Conservation (phyloP, 1,284 basidiomycete genomes). For the Cystobasidium pallidum region DNA sequence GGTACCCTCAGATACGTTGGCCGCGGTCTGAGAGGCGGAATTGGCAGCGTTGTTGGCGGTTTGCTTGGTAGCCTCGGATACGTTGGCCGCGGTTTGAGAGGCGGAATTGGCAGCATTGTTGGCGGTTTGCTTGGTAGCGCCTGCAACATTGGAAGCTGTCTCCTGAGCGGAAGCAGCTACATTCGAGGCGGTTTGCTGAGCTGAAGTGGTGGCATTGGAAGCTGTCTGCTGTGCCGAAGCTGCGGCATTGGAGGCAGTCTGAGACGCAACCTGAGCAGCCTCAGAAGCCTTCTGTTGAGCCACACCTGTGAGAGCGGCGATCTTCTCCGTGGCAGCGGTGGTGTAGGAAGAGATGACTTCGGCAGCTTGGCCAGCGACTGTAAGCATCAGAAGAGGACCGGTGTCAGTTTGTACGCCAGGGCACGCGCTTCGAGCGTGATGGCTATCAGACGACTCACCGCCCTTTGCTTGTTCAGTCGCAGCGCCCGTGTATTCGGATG, state of each 20-base stretch:
- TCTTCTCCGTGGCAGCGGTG: slow-evolving; percentile 8
- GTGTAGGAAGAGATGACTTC: slow-evolving; percentile 19
- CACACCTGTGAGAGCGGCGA: slow-evolving; percentile 3
- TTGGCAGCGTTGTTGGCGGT: slow-evolving; percentile 3
- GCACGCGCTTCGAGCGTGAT: too few species aligned
- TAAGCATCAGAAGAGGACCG: not conserved
- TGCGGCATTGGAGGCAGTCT: slow-evolving; percentile 20
- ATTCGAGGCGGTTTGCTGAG: slow-evolving; percentile 17
- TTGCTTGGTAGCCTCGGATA: not conserved
- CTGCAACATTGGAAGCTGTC: slow-evolving; percentile 23
- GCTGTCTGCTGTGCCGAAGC: slow-evolving; percentile 14
- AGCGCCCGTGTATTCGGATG: slow-evolving; percentile 24
- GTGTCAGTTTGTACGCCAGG: not conserved
- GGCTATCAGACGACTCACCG: not conserved
- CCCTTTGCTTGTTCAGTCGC: slow-evolving; percentile 26
- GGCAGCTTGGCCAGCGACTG: slow-evolving; percentile 26
- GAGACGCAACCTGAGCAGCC: slow-evolving; percentile 3
- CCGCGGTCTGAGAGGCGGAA: too few species aligned
- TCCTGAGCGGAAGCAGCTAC: slow-evolving; percentile 14
- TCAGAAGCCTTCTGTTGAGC: slow-evolving; percentile 31
- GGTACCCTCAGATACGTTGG: slow-evolving; percentile 6
- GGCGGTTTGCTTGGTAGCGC: slow-evolving; percentile 28
- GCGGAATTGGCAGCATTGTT: slow-evolving; percentile 23
- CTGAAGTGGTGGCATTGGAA: too few species aligned
- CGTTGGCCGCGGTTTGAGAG: slow-evolving; percentile 18